Evolutionary conservation across 1,284 basidiomycete species (phyloP).

Genomic region (Takashimella koratensis): DNA sequence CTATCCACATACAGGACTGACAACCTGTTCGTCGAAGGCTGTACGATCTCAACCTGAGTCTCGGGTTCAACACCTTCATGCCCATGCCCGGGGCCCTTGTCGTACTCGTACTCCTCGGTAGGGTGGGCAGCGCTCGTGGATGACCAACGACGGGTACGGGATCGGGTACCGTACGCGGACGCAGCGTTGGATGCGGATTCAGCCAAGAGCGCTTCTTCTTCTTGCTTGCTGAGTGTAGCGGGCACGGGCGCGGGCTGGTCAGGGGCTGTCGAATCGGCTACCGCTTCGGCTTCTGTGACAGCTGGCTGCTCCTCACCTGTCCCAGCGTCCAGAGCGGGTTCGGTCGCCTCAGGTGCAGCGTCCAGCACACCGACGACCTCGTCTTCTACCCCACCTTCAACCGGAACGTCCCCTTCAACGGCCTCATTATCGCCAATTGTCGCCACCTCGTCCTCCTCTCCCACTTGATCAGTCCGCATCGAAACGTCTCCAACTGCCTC

Average conservation of each 20-base stretch:
- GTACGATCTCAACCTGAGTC: too few species aligned
- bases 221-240: not conserved
- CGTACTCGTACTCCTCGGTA: conserved; percentile 12
- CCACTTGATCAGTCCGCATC: conserved; percentile 26
- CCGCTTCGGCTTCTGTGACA: not conserved
- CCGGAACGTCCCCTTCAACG: not conserved
- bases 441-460: conserved; percentile 1
- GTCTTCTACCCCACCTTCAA: not conserved
- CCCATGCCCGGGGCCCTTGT: not conserved
- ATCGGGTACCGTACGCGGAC: conserved; percentile 28
- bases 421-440: conserved; percentile 1
- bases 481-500: conserved; percentile 29
- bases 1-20: conserved; percentile 91
- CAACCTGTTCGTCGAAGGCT: conserved; percentile 52
- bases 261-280: not conserved
- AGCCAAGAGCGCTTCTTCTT: conserved; percentile 16
- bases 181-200: conserved; percentile 32
- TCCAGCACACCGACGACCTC: conserved; percentile 7
- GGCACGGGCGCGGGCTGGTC: too few species aligned
- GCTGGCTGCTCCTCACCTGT: too few species aligned
- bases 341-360: conserved; percentile 15
- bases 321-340: conserved; percentile 19
- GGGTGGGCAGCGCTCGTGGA: conserved; percentile 21
- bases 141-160: conserved; percentile 20
- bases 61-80: not conserved